A percentile compares a stretch with the other conserved stretches of the same genome.
These are phyloP conservation scores for Beauveria brongniartii DNA, from an alignment of 2,329 filamentous ascomycete species.

Conservation along the genomic window DNA sequence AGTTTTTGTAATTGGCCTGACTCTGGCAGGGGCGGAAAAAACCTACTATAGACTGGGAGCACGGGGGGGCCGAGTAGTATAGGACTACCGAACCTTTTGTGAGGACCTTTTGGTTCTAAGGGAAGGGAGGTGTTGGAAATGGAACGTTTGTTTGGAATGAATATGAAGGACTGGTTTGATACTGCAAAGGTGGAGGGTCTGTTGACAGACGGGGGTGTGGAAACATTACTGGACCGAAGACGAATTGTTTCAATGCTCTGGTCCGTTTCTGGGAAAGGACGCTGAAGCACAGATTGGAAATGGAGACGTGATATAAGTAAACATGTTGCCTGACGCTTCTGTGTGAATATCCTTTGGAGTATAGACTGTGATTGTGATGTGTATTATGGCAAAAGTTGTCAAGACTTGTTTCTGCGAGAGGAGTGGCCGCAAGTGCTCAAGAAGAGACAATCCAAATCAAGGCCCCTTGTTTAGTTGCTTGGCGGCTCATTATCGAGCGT, in stretches of 20 bases:
- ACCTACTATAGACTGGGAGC: conserved; percentile 4
- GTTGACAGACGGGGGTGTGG: background rate
- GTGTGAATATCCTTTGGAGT: background rate
- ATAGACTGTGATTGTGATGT: background rate
- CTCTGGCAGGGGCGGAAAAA: conserved; percentile 1
- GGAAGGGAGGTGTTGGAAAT: background rate
- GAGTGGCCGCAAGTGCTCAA: no score
- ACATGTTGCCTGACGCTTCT: no score
- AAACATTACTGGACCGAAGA: background rate
- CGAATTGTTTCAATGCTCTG: background rate
- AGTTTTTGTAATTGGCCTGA: background rate
- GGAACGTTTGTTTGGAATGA: background rate
- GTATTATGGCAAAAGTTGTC: background rate
- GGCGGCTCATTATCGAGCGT: no score
- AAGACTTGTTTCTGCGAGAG: background rate
- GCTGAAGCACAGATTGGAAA: background rate
- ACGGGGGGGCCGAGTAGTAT: background rate
- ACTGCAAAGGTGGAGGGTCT: background rate
- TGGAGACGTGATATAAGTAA: background rate
- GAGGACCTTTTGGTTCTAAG: background rate
- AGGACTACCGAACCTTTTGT: background rate
- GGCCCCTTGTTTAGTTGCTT: no score
- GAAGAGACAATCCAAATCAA: no score
- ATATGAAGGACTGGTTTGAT: background rate
- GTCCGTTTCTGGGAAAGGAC: background rate